Base-by-base conservation (phyloP, 495 filamentous ascomycete genomes). In the Penicillium lividum region DNA sequence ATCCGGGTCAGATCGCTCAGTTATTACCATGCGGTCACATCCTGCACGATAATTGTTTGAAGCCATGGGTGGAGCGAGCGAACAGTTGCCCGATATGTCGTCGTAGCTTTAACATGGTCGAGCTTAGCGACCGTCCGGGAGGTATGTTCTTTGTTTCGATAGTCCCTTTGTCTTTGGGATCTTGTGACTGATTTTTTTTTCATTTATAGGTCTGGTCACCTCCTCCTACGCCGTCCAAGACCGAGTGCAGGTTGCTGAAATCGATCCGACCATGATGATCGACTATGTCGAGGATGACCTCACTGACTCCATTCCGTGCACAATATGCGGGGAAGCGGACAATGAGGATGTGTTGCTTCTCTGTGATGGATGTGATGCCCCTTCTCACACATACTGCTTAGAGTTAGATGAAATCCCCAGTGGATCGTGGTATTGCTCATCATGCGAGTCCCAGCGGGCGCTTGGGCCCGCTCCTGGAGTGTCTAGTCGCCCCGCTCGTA, bases 61-160 rank as follows among this genome's bases (percentile, higher is more conserved):
- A 87, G 64, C 89, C 91, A 56, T 99, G 94, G 94, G 90, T 89
- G 31, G 91, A 94, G 74, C 86, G 93, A 67, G 93, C 95, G 55
- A 99, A 98, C 74, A 97, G 92, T 69, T 99, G 94, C 69, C 94
- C 94, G 13, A 95, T 98, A 71, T 99, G 94, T 72, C 90, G 94
- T 56, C 87, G 88, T 65, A 87, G 79, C 64, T 98, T 98, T 76
- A 91, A 97, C 73, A 71, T 86, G 64, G 95, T 98, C 54, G 86
- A 93, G 67, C 86, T 97, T 53, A 89, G 84, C 64, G 84, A 88
- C 58, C 83, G 78, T 55, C 71, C 89, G 68, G 88, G 87, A 80
- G 91, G 92, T 95, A 82, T 74, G 84, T 34, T 47, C 58, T 47
- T 47, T 44, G 29, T 62, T 59, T 53, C 36, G 40, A 45, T 28